Evolutionary conservation across 108 stramenopile species (phyloP).

Genomic region (Fragilariopsis cylindrus): DNA sequence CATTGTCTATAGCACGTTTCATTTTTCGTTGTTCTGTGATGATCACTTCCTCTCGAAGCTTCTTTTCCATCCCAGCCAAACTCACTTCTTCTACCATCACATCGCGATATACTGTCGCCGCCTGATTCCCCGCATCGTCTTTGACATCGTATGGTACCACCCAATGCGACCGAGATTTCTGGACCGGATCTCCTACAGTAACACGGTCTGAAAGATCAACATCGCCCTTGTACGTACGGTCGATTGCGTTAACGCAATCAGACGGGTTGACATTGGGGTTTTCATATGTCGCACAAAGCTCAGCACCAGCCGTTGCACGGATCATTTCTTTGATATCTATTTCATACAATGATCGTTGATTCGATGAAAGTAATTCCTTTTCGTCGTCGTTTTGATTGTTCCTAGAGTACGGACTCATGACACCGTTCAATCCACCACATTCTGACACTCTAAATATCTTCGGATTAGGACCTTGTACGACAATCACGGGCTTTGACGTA

Average conservation of each 20-base stretch:
- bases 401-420: conserved; percentile 38
- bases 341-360: conserved; percentile 62
- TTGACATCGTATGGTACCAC: conserved; percentile 85
- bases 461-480: conserved; percentile 80
- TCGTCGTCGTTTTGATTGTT: conserved; percentile 35
- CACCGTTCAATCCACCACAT: conserved; percentile 61
- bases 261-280: conserved; percentile 52
- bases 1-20: conserved; percentile 45
- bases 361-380: conserved; percentile 17
- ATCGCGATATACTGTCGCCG: conserved; percentile 76
- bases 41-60: conserved; percentile 43
- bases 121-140: conserved; percentile 84
- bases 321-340: conserved; percentile 71
- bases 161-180: conserved; percentile 67
- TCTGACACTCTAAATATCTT: conserved; percentile 73
- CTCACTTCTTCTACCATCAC: conserved; percentile 83
- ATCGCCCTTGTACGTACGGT: conserved; percentile 70
- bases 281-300: conserved; percentile 75
- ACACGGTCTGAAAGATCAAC: conserved; percentile 73
- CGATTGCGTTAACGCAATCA: conserved; percentile 75
- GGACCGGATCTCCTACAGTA: conserved; percentile 70
- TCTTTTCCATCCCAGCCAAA: conserved; percentile 59
- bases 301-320: conserved; percentile 66
- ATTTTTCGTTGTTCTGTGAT: conserved; percentile 37
- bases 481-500: conserved; percentile 78